phyloP scores from a whole-genome alignment of 192 early-diverging fungal genomes.

The Coemansia erecta region DNA sequence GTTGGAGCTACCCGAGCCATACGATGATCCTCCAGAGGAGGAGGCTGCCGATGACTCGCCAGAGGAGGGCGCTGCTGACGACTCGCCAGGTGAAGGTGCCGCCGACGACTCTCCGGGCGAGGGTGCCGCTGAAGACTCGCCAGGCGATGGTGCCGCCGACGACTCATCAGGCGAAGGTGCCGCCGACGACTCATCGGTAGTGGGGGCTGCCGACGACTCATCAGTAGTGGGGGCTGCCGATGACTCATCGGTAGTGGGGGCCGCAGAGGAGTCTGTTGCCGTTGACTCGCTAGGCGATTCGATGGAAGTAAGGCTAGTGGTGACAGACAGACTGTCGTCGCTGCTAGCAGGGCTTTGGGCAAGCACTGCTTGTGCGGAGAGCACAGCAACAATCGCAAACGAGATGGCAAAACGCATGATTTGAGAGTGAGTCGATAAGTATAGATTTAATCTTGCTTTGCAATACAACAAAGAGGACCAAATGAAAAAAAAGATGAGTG shows the following conservation, averaged over 20 bases:
- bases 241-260: background rate
- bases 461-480: slow-evolving; percentile 1
- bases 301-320: background rate
- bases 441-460: too few species aligned
- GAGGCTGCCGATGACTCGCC: too few species aligned
- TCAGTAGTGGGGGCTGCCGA: background rate
- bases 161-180: too few species aligned
- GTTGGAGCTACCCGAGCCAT: background rate
- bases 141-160: too few species aligned
- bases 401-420: slow-evolving; percentile 34
- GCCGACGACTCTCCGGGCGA: slow-evolving; percentile 8
- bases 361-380: slow-evolving; percentile 32
- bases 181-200: too few species aligned
- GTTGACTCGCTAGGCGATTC: background rate
- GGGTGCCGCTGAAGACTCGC: background rate
- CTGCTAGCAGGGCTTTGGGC: slow-evolving; percentile 13
- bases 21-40: background rate
- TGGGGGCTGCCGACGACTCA: too few species aligned
- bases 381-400: slow-evolving; percentile 29
- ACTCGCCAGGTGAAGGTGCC: background rate
- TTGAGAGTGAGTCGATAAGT: background rate
- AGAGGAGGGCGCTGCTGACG: slow-evolving; percentile 1
- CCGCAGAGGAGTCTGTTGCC: background rate
- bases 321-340: background rate
- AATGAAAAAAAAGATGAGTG: background rate